Evolutionary conservation across 73 alveolate genomes (phyloP).

Genomic region (Breviolum minutum): DNA sequence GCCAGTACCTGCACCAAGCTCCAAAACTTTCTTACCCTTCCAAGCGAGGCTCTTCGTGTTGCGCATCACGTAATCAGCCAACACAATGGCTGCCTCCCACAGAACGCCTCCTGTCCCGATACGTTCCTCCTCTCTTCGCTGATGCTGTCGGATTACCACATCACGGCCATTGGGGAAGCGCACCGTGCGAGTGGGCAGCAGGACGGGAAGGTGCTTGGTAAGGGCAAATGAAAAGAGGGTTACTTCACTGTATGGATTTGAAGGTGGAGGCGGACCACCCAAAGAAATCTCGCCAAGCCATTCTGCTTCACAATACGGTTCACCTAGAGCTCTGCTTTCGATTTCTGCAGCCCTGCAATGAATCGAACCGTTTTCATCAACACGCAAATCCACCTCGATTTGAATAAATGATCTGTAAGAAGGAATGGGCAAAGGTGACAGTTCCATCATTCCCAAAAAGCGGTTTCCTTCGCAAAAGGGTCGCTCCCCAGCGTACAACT

Average conservation of each 20-base stretch:
- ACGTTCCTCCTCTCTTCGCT: constrained; percentile 82
- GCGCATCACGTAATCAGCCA: constrained; percentile 76
- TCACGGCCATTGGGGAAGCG: constrained; percentile 73
- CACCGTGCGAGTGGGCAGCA: constrained; percentile 73
- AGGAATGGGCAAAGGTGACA: constrained; percentile 73
- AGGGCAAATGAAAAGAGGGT: constrained; percentile 39
- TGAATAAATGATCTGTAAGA: constrained; percentile 77
- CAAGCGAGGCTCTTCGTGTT: not conserved
- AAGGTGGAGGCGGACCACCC: constrained; percentile 24
- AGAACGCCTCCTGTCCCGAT: constrained; percentile 94
- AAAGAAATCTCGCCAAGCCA: constrained; percentile 55
- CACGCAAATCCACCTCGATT: constrained; percentile 50
- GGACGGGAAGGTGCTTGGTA: constrained; percentile 82
- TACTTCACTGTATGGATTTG: constrained; percentile 64
- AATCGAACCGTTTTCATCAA: constrained; percentile 24
- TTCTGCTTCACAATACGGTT: constrained; percentile 66
- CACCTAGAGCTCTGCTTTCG: constrained; percentile 80
- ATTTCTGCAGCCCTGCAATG: constrained; percentile 41
- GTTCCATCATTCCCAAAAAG: constrained; percentile 82
- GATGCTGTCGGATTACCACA: constrained; percentile 91
- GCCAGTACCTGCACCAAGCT: constrained; percentile 90
- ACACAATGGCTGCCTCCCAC: constrained; percentile 91
- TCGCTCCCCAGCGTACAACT: constrained; percentile 75
- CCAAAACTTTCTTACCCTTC: constrained; percentile 62
- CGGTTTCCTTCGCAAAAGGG: constrained; percentile 91